Base-by-base conservation (phyloP, 768 basidiomycete genomes). In the Chalciporus piperatus region DNA sequence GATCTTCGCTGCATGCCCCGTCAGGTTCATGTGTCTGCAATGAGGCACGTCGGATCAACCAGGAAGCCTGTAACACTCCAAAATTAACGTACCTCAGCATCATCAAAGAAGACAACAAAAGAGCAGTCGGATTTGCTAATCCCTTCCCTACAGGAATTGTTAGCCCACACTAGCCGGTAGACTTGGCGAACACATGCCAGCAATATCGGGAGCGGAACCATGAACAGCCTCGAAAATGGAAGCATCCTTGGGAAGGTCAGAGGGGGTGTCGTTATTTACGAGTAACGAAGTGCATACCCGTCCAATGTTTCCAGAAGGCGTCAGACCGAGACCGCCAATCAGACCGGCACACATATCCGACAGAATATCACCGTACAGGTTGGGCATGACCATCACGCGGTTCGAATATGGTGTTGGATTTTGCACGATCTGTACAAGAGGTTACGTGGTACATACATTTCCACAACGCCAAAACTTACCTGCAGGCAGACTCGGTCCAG, bases 341-440 rank as follows among this genome's bases (percentile, higher is more conserved):
- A 99, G 80, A 52, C 97, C 97, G 53, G 97, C 97, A 60, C 93
- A 96, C 89, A 99, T 94, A 70, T 99, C 95, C 43, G 94, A 97
- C 57, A 97, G 75, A 66, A 97, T 97, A 70, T 94, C 94, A 66
- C 89, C 92, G 62, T 92, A 95, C 55, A 99, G 75, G 77, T 99
- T 99, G 48, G 97, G 97, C 95, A 98, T 98, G 59, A 99, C 97
- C 96, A 99, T 98, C 57, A 99, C 96, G 45, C 93, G 87, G 74
- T 97, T 94, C 33, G 91, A 80, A 75, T 85, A 99, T 7, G 97
- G 97, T 61, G 72, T 76, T 20, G 97, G 97, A 73, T 99, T 95
- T 67, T 91, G 89, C 28, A 92, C 91, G 63, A 98, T 81, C 85
- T 93, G 60, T 39, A 35, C 16, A 9, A 27, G 27, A 27, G 27